These are phyloP conservation scores for Cylindrotheca fusiformis DNA, from an alignment of 108 stramenopile genomes.

Conservation along the genomic window DNA sequence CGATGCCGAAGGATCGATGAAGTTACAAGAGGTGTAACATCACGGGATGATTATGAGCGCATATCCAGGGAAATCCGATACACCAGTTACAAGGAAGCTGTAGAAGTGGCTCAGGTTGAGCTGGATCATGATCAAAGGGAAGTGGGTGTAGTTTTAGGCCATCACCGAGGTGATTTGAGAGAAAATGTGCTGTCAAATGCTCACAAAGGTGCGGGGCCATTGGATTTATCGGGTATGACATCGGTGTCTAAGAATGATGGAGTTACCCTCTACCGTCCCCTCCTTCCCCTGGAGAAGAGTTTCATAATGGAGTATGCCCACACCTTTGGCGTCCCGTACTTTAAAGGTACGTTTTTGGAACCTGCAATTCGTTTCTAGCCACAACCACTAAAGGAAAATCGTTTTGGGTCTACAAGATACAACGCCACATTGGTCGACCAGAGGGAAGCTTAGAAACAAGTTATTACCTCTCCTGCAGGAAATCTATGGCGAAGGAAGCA, in stretches of 20 bases:
- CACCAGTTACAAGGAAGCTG: constrained; percentile 68
- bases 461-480: constrained; percentile 90
- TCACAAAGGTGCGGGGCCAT: constrained; percentile 86
- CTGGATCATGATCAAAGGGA: not conserved
- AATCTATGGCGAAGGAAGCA: constrained; percentile 92
- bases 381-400: no score
- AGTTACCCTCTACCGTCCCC: constrained; percentile 85
- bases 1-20: constrained; percentile 75
- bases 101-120: constrained; percentile 20
- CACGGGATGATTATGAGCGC: constrained; percentile 92
- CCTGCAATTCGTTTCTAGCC: no score
- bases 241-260: constrained; percentile 82
- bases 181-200: constrained; percentile 97
- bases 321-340: constrained; percentile 91
- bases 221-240: constrained; percentile 86
- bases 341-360: constrained; percentile 92
- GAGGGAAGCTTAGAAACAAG: constrained; percentile 92
- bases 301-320: constrained; percentile 90
- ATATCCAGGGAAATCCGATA: constrained; percentile 86
- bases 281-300: constrained; percentile 77
- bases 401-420: constrained; percentile 78
- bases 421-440: constrained; percentile 93
- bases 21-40: constrained; percentile 90
- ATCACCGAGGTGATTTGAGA: constrained; percentile 95
- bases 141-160: constrained; percentile 91